Conservation (phyloP, 2,329 filamentous ascomycete species). For the Ambrosiella beaveri region DNA sequence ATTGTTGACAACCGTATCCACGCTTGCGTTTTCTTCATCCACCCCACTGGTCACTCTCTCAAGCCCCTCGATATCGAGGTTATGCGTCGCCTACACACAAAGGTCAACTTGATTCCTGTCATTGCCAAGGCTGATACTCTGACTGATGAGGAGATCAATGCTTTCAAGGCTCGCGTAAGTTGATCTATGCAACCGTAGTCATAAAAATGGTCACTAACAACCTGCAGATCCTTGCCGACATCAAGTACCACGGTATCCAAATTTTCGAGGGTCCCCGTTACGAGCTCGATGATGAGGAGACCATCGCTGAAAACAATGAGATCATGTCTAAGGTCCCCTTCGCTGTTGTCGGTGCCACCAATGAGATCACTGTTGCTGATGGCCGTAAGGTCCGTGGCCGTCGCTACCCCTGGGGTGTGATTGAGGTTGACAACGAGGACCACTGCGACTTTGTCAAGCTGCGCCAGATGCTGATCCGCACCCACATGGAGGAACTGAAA, state of each 20-base stretch:
- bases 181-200: neutral
- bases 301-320: constrained; percentile 98
- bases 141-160: constrained; percentile 85
- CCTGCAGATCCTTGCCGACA: constrained; percentile 78
- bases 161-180: constrained; percentile 92
- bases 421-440: constrained; percentile 99
- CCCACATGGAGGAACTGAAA: constrained; percentile 99
- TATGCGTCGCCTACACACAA: constrained; percentile 98
- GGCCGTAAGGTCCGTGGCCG: constrained; percentile 92
- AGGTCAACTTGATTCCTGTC: constrained; percentile 98
- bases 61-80: constrained; percentile 99
- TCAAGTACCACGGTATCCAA: constrained; percentile 91
- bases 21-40: constrained; percentile 98
- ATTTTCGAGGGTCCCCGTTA: constrained; percentile 98
- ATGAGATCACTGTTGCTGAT: constrained; percentile 78
- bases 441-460: constrained; percentile 99
- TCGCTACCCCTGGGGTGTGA: constrained; percentile 93
- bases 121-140: constrained; percentile 97
- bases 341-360: constrained; percentile 90
- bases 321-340: constrained; percentile 99
- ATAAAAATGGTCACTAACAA: constrained; percentile 12
- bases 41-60: constrained; percentile 92
- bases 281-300: constrained; percentile 98
- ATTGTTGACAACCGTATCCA: constrained; percentile 99
- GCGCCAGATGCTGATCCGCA: constrained; percentile 98